phyloP scores from a whole-genome alignment of 441 rosid species.

The Viola pubescens region DNA sequence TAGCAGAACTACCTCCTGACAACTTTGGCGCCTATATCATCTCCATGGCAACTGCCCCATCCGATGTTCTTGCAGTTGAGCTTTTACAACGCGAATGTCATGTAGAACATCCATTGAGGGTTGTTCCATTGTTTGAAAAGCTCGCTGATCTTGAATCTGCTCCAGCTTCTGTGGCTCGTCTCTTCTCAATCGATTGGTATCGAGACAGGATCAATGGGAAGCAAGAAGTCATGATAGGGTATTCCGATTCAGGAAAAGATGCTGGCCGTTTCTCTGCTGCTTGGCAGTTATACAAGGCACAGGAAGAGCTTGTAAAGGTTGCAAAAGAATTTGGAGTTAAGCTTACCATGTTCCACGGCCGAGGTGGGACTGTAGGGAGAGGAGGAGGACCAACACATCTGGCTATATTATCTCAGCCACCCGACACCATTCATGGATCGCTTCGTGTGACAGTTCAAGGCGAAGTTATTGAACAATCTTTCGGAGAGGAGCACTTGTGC shows the following conservation, averaged over 20 bases:
- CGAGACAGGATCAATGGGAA: conserved; percentile 74
- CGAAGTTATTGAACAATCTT: conserved; percentile 90
- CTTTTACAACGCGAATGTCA: conserved; percentile 90
- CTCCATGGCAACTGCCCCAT: conserved; percentile 93
- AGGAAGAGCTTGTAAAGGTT: conserved; percentile 86
- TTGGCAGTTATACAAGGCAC: conserved; percentile 89
- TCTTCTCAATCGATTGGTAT: conserved; percentile 89
- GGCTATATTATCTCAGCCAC: conserved; percentile 95
- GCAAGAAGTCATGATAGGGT: conserved; percentile 96
- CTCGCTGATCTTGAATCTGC: conserved; percentile 92
- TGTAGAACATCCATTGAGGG: conserved; percentile 75
- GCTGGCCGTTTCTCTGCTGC: conserved; percentile 93
- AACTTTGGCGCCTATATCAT: conserved; percentile 91
- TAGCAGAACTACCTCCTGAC: conserved; percentile 82
- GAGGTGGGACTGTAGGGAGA: conserved; percentile 92
- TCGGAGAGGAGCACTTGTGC: conserved; percentile 89
- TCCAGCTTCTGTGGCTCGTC: conserved; percentile 81
- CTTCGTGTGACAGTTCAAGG: conserved; percentile 88
- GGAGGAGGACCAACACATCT: conserved; percentile 99
- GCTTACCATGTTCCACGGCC: conserved; percentile 95
- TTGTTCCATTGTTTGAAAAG: conserved; percentile 92
- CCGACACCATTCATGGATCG: conserved; percentile 81
- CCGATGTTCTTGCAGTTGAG: conserved; percentile 95
- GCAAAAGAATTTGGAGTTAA: conserved; percentile 78
- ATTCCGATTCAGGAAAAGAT: conserved; percentile 93